Evolutionary conservation across 2,329 filamentous ascomycete species (phyloP).

Genomic region (Acrodontium crateriforme): DNA sequence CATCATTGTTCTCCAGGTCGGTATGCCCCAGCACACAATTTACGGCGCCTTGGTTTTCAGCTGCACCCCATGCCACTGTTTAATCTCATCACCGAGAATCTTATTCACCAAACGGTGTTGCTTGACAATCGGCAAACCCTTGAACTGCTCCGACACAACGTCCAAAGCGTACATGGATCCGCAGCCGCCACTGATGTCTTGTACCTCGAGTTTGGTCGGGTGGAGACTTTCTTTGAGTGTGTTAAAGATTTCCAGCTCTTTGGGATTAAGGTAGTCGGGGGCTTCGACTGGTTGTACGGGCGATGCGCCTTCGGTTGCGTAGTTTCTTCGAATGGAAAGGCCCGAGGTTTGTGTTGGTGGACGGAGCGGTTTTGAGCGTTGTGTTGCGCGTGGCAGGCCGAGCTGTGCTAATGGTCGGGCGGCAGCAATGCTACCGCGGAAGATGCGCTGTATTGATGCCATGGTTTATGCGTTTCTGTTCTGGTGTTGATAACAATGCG

Average conservation of each 20-base stretch:
- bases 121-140: constrained; percentile 58
- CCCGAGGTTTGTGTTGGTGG: too few species aligned
- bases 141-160: constrained; percentile 57
- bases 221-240: constrained; percentile 29
- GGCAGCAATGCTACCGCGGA: too few species aligned
- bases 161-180: constrained; percentile 81
- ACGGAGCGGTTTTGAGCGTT: too few species aligned
- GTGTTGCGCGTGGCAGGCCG: too few species aligned
- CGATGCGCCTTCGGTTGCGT: constrained; percentile 3
- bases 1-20: background rate
- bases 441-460: too few species aligned
- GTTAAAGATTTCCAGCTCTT: constrained; percentile 34
- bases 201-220: constrained; percentile 42
- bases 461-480: too few species aligned
- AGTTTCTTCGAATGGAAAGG: constrained; percentile 2
- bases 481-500: too few species aligned
- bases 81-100: constrained; percentile 60
- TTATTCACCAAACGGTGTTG: constrained; percentile 72
- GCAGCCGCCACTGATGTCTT: constrained; percentile 72
- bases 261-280: constrained; percentile 34
- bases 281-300: constrained; percentile 20
- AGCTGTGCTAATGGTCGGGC: too few species aligned
- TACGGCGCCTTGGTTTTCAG: constrained; percentile 50
- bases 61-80: constrained; percentile 72
- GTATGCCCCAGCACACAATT: too few species aligned